phyloP scores from a whole-genome alignment of 352 stramenopile genomes.

The Phytophthora pseudosyringae region DNA sequence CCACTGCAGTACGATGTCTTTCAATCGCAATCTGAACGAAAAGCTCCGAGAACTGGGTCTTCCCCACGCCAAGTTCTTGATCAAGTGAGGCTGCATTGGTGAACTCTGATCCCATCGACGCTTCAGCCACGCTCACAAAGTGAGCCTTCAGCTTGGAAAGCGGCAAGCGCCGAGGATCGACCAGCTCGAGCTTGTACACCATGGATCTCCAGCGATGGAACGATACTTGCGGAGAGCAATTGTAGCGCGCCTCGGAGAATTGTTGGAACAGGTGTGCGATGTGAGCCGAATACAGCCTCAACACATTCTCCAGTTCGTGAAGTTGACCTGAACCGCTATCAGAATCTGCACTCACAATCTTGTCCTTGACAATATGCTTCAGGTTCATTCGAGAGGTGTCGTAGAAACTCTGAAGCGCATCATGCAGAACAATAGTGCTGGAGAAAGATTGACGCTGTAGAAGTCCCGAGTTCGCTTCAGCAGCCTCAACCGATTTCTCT shows the following conservation, averaged over 20 bases:
- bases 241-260: slow-evolving; percentile 41
- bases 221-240: slow-evolving; percentile 30
- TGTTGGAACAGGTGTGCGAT: slow-evolving; percentile 53
- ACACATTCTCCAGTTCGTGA: slow-evolving; percentile 42
- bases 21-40: slow-evolving; percentile 42
- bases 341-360: background rate
- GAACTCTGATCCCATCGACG: background rate
- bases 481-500: background rate
- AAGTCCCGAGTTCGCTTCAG: slow-evolving; percentile 4
- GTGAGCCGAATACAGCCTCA: slow-evolving; percentile 50
- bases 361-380: slow-evolving; percentile 2
- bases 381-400: slow-evolving; percentile 27
- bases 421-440: background rate
- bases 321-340: slow-evolving; percentile 3
- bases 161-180: slow-evolving; percentile 32
- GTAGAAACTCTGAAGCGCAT: slow-evolving; percentile 37
- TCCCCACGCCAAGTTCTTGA: slow-evolving; percentile 33
- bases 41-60: slow-evolving; percentile 36
- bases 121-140: slow-evolving; percentile 26
- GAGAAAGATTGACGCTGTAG: background rate
- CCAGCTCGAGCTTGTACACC: slow-evolving; percentile 39
- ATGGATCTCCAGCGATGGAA: slow-evolving; percentile 45
- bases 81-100: slow-evolving; percentile 3
- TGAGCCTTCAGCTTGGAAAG: slow-evolving; percentile 27
- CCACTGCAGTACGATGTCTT: slow-evolving; percentile 13